Conservation (phyloP, 805 yeast genomes). For the Spathaspora gorwiae region DNA sequence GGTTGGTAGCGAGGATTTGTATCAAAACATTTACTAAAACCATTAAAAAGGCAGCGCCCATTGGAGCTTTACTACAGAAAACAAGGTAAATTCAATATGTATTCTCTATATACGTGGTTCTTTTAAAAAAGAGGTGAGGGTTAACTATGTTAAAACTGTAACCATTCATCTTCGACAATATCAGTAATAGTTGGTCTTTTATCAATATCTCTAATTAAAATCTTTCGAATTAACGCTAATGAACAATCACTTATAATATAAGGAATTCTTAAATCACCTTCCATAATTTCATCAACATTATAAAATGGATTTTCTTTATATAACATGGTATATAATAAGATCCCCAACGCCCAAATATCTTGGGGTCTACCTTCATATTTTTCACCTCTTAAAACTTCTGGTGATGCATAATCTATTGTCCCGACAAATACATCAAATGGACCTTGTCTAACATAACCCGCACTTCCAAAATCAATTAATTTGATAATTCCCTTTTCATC, state of each 20-base stretch:
- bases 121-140: background rate
- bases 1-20: too few relatives aligned
- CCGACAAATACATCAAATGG: conserved; percentile 98
- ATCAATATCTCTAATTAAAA: conserved; percentile 63
- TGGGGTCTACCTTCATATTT: conserved; percentile 92
- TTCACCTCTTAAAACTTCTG: conserved; percentile 86
- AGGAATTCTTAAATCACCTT: conserved; percentile 77
- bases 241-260: conserved; percentile 58
- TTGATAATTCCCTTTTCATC: conserved; percentile 78
- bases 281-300: conserved; percentile 92
- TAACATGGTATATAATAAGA: conserved; percentile 79
- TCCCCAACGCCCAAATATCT: conserved; percentile 96
- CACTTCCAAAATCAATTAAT: conserved; percentile 91
- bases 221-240: conserved; percentile 54
- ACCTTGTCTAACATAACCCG: conserved; percentile 84
- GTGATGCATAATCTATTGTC: conserved; percentile 95
- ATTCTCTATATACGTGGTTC: background rate
- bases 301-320: conserved; percentile 95
- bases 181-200: conserved; percentile 72
- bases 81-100: too few relatives aligned
- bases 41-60: too few relatives aligned
- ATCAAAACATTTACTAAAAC: too few relatives aligned
- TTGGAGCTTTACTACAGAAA: too few relatives aligned
- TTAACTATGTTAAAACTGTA: conserved; percentile 6
- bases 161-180: conserved; percentile 70